These are phyloP conservation scores for Paramyrothecium roridum DNA, from an alignment of 2,329 filamentous ascomycete genomes.

Conservation along the genomic window DNA sequence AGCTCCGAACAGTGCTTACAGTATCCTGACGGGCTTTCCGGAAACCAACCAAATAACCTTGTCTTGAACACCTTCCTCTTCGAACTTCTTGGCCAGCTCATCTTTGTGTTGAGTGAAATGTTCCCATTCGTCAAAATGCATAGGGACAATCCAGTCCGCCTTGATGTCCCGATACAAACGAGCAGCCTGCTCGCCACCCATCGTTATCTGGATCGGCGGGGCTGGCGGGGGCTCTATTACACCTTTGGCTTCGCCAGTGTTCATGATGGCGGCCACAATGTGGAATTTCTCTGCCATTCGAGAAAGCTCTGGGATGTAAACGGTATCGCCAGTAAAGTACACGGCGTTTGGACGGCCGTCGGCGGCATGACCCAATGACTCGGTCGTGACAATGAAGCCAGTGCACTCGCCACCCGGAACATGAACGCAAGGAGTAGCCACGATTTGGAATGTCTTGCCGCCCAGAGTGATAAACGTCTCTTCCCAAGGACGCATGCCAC, in stretches of 20 bases:
- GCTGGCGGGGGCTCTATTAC: constrained; percentile 12
- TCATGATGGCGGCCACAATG: constrained; percentile 34
- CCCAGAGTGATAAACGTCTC: constrained; percentile 20
- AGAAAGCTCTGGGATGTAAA: constrained; percentile 38
- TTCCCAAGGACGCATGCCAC: constrained; percentile 36
- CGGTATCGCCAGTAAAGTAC: constrained; percentile 47
- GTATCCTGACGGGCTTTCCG: neutral
- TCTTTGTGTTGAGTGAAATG: constrained; percentile 36
- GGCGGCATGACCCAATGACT: constrained; percentile 29
- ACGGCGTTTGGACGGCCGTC: constrained; percentile 39
- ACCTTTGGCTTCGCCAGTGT: constrained; percentile 31
- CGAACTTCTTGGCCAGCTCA: constrained; percentile 25
- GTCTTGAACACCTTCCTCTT: constrained; percentile 27
- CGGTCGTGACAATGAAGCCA: constrained; percentile 37
- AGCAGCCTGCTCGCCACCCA: constrained; percentile 40
- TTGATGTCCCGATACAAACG: constrained; percentile 32
- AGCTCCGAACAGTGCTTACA: neutral
- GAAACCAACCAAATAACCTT: constrained; percentile 28
- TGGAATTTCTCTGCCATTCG: constrained; percentile 31
- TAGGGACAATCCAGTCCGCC: constrained; percentile 38
- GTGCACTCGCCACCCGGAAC: constrained; percentile 39
- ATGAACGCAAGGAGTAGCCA: constrained; percentile 39
- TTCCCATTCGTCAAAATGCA: constrained; percentile 45
- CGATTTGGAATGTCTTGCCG: constrained; percentile 34
- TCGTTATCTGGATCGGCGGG: constrained; percentile 34